Percentiles rank a stretch among this genome's conserved stretches.
Conservation (phyloP, 495 filamentous ascomycete species). For the Geopyxis carbonaria region DNA sequence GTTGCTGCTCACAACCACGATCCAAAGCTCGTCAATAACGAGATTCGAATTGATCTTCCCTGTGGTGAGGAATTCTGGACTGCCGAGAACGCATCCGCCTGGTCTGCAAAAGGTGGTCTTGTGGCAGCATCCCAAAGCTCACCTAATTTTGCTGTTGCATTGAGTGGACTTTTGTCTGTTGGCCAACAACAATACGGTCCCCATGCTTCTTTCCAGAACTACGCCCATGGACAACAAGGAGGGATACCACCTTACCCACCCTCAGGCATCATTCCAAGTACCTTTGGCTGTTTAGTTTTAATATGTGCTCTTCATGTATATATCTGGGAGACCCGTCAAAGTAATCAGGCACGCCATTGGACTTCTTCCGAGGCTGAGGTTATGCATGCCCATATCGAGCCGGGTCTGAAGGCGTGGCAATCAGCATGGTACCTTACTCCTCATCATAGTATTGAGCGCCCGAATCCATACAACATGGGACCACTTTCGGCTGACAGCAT, state of each 20-base stretch:
- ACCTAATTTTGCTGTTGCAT: conserved; percentile 54
- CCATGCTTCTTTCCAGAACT: conserved; percentile 16
- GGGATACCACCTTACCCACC: conserved; percentile 23
- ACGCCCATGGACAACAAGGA: conserved; percentile 17
- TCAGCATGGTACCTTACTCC: conserved; percentile 81
- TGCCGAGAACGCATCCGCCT: conserved; percentile 61
- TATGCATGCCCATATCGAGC: conserved; percentile 94
- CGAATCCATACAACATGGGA: conserved; percentile 75
- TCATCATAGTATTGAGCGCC: conserved; percentile 70
- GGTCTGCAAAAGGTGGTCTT: conserved; percentile 59
- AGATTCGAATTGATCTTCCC: conserved; percentile 77
- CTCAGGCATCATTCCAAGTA: conserved; percentile 54
- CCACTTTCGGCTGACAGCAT: conserved; percentile 88
- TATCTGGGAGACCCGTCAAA: conserved; percentile 91
- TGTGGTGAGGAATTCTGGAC: conserved; percentile 89
- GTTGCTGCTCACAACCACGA: conserved; percentile 87
- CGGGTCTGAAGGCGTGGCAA: conserved; percentile 87
- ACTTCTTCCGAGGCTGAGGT: conserved; percentile 81
- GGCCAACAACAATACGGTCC: conserved; percentile 32
- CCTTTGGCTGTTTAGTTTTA: conserved; percentile 80
- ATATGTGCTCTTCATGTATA: conserved; percentile 97
- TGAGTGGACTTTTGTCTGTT: conserved; percentile 50
- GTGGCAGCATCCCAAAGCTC: conserved; percentile 45
- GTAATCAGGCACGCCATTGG: conserved; percentile 80
- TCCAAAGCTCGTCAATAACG: conserved; percentile 82